Conservation (phyloP, 768 basidiomycete genomes). For the Hericium rajendrae region DNA sequence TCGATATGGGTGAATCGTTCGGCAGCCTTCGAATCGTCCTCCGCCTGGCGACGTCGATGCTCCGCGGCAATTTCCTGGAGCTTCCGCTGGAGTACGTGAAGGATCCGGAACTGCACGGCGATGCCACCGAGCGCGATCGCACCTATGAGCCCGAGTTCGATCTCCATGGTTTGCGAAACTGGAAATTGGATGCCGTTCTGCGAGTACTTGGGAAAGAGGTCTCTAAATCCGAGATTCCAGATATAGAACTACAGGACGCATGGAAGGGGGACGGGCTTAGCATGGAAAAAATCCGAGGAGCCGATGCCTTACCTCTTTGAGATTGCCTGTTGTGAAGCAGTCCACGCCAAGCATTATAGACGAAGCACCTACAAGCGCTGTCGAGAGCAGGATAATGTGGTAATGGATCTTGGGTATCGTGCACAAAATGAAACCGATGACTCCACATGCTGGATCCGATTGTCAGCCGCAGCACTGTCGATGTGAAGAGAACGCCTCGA, state of each 20-base stretch:
- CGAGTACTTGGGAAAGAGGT: slow-evolving; percentile 70
- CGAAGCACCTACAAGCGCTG: slow-evolving; percentile 83
- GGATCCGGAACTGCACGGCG: slow-evolving; percentile 83
- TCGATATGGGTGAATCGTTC: slow-evolving; percentile 54
- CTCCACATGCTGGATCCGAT: slow-evolving; percentile 45
- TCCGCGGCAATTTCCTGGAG: slow-evolving; percentile 73
- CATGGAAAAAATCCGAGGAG: neutral
- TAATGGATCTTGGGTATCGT: slow-evolving; percentile 84
- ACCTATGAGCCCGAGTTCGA: slow-evolving; percentile 83
- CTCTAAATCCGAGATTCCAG: slow-evolving; percentile 85
- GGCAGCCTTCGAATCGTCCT: slow-evolving; percentile 68
- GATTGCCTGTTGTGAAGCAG: slow-evolving; percentile 82
- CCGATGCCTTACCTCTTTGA: slow-evolving; percentile 68
- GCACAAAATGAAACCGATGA: slow-evolving; percentile 72
- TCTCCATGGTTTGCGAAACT: slow-evolving; percentile 83
- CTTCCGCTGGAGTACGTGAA: slow-evolving; percentile 70
- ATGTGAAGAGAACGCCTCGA: slow-evolving; percentile 1
- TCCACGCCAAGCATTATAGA: slow-evolving; percentile 90
- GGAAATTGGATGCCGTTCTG: slow-evolving; percentile 65
- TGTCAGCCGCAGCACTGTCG: slow-evolving; percentile 16
- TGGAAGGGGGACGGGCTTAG: slow-evolving; percentile 5
- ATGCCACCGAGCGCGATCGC: slow-evolving; percentile 80
- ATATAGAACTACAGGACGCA: slow-evolving; percentile 67
- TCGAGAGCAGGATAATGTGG: slow-evolving; percentile 77
- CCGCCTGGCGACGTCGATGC: slow-evolving; percentile 59